These are phyloP conservation scores for Calonectria hongkongensis DNA, from an alignment of 2,329 filamentous ascomycete genomes.

Conservation along the genomic window DNA sequence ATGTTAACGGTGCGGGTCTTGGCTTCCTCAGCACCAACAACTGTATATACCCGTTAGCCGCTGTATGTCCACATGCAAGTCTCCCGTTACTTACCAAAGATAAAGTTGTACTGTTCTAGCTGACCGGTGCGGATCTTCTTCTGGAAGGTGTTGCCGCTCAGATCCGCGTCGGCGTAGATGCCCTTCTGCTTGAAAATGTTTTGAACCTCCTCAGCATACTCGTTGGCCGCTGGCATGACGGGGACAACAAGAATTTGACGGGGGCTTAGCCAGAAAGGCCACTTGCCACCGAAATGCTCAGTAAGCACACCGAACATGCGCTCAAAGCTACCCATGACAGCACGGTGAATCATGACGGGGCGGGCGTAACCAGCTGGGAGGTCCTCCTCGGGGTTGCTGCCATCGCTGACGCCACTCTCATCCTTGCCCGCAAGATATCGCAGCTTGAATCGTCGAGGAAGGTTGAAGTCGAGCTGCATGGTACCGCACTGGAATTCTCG, in stretches of 20 bases:
- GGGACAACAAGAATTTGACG: constrained; percentile 79
- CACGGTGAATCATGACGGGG: constrained; percentile 91
- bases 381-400: constrained; percentile 64
- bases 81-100: constrained; percentile 74
- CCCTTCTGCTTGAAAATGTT: constrained; percentile 78
- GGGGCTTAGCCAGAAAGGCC: constrained; percentile 93
- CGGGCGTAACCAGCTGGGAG: constrained; percentile 83
- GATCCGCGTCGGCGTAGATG: constrained; percentile 78
- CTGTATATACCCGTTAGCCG: constrained; percentile 58
- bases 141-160: constrained; percentile 85
- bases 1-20: constrained; percentile 77
- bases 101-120: constrained; percentile 88
- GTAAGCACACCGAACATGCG: constrained; percentile 83
- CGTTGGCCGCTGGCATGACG: constrained; percentile 85
- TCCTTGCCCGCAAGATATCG: constrained; percentile 72
- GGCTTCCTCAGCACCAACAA: constrained; percentile 78
- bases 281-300: constrained; percentile 91
- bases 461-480: constrained; percentile 94
- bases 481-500: constrained; percentile 80
- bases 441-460: constrained; percentile 69
- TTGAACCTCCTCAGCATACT: constrained; percentile 86
- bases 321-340: constrained; percentile 83
- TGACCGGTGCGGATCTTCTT: constrained; percentile 93
- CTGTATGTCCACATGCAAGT: background rate
- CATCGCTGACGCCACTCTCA: constrained; percentile 63